Base-by-base conservation (phyloP, 345 rosid genomes). In the Microthlaspi erraticum region DNA sequence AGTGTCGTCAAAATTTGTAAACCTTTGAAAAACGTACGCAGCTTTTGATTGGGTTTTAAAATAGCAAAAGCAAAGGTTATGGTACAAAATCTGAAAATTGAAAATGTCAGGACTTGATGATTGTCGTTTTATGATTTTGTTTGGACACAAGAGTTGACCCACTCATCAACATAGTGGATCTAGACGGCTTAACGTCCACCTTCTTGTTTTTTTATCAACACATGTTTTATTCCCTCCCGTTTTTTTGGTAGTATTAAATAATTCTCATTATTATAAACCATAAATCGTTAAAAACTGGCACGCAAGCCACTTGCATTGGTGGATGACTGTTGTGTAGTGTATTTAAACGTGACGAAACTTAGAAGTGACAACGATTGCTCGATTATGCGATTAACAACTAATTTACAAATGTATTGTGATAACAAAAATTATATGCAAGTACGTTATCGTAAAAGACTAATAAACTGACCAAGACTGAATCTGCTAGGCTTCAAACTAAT, bases 81-180 rank as follows among this genome's bases (percentile, higher is more conserved):
- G 46, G 58, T 49, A 13, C n/a, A 1, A 52, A 52, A 7, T 10
- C 9, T 26, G 13, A 46, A 7, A 19, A 7, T 5, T 5, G 10
- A 18, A 46, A 36, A 50, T 13, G 6, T 5, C 1, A 52, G 50
- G 17, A 39, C 2, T 2, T 16, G 10, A 44, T 14, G 14, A 14
- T 8, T 45, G 3, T 45, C 10, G 1, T 17, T 17, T 26, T 37
- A 29, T 70, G 66, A 67, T 32, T 3, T 45, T 8, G 34, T 1
- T 48, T 31, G 60, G 44, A 49, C n/a, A 13, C 17, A 33, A 42
- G 69, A 42, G 64, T 64, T 64, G 77, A 64, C 65, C 51, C 17
- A 64, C 59, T 55, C 52, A 72, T 64, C 71, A 37, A 64, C 65
- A 54, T 64, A 34, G 38, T 64, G 77, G 8, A 72, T 64, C 36